Conservation (phyloP, 805 yeast genomes). For the Zygotorulaspora sp. region DNA sequence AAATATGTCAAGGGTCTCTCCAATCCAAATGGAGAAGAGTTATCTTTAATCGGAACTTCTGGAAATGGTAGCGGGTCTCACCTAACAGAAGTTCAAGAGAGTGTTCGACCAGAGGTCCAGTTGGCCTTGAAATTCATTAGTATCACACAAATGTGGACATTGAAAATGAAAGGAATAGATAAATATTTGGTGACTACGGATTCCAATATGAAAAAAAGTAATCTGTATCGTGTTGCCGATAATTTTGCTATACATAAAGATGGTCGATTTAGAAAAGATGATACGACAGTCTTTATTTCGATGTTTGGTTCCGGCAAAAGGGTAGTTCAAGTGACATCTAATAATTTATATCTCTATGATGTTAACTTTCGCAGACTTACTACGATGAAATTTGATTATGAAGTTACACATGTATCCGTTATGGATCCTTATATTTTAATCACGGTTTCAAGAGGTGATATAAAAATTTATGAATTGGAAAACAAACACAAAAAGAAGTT, state of each 20-base stretch:
- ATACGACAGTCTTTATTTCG: conserved; percentile 62
- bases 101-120: conserved; percentile 61
- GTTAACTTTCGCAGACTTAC: conserved; percentile 52
- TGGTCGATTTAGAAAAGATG: conserved; percentile 58
- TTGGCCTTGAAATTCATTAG: conserved; percentile 68
- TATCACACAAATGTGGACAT: conserved; percentile 72
- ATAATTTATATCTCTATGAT: conserved; percentile 58
- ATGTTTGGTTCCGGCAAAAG: conserved; percentile 50
- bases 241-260: conserved; percentile 58
- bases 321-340: conserved; percentile 71
- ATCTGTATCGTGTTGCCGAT: conserved; percentile 59
- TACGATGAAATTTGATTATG: conserved; percentile 51
- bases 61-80: conserved; percentile 57
- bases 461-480: conserved; percentile 50
- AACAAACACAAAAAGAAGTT: conserved; percentile 34
- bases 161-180: conserved; percentile 43
- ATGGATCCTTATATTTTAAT: conserved; percentile 60
- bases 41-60: conserved; percentile 62
- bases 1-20: conserved; percentile 54
- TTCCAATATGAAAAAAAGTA: conserved; percentile 56
- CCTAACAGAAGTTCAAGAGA: conserved; percentile 59
- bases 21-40: conserved; percentile 64
- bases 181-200: conserved; percentile 70
- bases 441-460: conserved; percentile 67
- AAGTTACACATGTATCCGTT: conserved; percentile 59